A percentile compares a stretch with the other conserved stretches of the same genome.
Conservation (phyloP, 1,284 basidiomycete genomes). For the Volvariella volvacea region DNA sequence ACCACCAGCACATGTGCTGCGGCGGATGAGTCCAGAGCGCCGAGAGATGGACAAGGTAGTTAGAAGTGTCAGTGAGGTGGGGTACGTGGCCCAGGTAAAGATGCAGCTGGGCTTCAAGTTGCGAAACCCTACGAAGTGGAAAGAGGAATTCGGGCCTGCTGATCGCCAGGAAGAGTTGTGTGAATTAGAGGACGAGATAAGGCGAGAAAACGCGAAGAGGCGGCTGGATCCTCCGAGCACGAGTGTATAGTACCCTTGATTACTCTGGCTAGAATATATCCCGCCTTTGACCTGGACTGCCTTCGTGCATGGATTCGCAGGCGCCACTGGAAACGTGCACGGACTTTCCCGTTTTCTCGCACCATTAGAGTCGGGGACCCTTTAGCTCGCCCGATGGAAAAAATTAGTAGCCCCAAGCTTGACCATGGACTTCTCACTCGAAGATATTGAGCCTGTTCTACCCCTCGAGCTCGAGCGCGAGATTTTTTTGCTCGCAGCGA, state of each 20-base stretch:
- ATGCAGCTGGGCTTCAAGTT: conserved; percentile 42
- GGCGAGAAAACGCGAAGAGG: conserved; percentile 28
- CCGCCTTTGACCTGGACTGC: no score
- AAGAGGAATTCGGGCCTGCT: conserved; percentile 34
- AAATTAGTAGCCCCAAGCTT: no score
- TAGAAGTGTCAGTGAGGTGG: conserved; percentile 51
- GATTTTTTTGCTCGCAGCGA: conserved; percentile 14
- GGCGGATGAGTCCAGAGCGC: conserved; percentile 41
- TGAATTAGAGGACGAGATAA: conserved; percentile 26
- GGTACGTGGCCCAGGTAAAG: conserved; percentile 55
- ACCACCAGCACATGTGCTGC: conserved; percentile 55
- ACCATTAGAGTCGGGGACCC: no score
- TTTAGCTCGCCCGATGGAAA: no score
- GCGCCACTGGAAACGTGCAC: no score
- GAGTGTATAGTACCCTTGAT: no score
- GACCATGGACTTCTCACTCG: no score
- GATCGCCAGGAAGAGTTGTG: conserved; percentile 30
- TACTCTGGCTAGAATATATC: no score
- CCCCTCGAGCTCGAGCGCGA: conserved; percentile 14
- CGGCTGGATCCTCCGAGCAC: background rate
- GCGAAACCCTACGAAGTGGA: conserved; percentile 37
- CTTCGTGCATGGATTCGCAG: no score
- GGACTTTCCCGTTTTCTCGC: no score
- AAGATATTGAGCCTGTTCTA: conserved; percentile 10
- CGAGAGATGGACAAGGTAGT: conserved; percentile 40